Base-by-base conservation (phyloP, 768 basidiomycete genomes). In the Panaeolus papilionaceus region DNA sequence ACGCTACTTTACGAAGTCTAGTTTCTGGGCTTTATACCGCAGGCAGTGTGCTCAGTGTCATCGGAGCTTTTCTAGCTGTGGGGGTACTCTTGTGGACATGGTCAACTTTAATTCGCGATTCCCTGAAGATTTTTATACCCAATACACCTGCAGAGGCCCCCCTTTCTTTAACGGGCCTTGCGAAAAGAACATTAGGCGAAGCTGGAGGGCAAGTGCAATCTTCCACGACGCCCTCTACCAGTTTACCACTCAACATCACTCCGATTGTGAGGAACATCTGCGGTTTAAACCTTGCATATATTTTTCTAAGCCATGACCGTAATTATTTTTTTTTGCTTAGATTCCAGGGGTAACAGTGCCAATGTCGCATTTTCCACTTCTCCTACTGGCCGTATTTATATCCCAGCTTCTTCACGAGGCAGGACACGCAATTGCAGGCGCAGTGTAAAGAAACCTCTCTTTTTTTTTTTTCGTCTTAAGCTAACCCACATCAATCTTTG, bases 301-400 rank as follows among this genome's bases (percentile, higher is more conserved):
- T 28, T 33, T 16, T 10, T 33, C 54, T 37, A 23, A 49, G 47
- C 47, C 5, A 33, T 33, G 33, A 33, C 33, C 33, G 16, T 20
- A 12, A 18, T 16, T 14, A 33, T 11, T 11, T 5, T 58, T 2
- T 58, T 37, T 58, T 58, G 10, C 20, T 10, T 58, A 95, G 93
- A 89, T 96, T 42, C 94, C 95, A 23, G 94, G 94, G 1, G 68
- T 94, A 7, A 96, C 93, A 2, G 87, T 92, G 1, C 94, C 94
- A 1, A 72, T 93, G n/a, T 77, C 79, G 28, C 89, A 96, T 73
- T 73, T 93, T 0, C 91, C 91, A 4, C 70, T 89, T 16, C 86
- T 95, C 61, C 70, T 95, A 7, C 38, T 86, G 6, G 84, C 90
- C 0, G 82, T 95, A 16, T 81, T 89, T 58, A 26, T 86, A 9